Percentiles rank a stretch among this genome's conserved stretches.
phyloP scores from a whole-genome alignment of 768 basidiomycete species.

The Xerocomellus chrysenteron region DNA sequence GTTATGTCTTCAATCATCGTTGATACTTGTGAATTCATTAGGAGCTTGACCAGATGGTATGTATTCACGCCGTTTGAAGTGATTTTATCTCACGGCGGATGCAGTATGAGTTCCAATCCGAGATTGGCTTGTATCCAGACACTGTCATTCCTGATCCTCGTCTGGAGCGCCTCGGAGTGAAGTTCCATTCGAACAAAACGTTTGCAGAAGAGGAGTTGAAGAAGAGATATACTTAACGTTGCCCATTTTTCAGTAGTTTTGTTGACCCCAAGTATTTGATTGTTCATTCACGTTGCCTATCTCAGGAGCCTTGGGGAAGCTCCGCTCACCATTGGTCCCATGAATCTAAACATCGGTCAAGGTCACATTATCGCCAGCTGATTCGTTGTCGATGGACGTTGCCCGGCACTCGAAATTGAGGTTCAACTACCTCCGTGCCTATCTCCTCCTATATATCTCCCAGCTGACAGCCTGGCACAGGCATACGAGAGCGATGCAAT shows the following conservation, averaged over 20 bases:
- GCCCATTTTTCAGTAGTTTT: background rate
- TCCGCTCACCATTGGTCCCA: too few relatives aligned
- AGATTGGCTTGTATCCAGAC: slow-evolving; percentile 23
- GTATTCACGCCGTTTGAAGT: background rate
- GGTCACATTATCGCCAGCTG: too few relatives aligned
- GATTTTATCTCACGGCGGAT: background rate
- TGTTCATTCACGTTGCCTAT: background rate
- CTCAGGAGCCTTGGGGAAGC: background rate
- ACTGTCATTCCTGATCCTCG: slow-evolving; percentile 26
- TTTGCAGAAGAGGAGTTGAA: slow-evolving; percentile 23
- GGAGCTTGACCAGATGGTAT: slow-evolving; percentile 29
- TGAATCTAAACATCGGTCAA: too few relatives aligned
- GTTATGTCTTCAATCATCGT: background rate
- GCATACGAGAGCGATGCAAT: too few relatives aligned
- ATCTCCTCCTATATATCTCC: too few relatives aligned
- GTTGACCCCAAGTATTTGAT: background rate
- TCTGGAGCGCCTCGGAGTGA: slow-evolving; percentile 26
- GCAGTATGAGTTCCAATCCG: slow-evolving; percentile 27
- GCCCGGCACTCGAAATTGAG: too few relatives aligned
- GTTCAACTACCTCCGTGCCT: too few relatives aligned
- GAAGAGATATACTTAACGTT: slow-evolving; percentile 14
- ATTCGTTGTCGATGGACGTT: too few relatives aligned
- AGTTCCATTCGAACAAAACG: slow-evolving; percentile 20
- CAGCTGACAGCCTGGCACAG: background rate
- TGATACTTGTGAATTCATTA: background rate